These are phyloP conservation scores for Paraphoma chrysanthemicola DNA, from an alignment of 2,329 filamentous ascomycete species.

Conservation along the genomic window DNA sequence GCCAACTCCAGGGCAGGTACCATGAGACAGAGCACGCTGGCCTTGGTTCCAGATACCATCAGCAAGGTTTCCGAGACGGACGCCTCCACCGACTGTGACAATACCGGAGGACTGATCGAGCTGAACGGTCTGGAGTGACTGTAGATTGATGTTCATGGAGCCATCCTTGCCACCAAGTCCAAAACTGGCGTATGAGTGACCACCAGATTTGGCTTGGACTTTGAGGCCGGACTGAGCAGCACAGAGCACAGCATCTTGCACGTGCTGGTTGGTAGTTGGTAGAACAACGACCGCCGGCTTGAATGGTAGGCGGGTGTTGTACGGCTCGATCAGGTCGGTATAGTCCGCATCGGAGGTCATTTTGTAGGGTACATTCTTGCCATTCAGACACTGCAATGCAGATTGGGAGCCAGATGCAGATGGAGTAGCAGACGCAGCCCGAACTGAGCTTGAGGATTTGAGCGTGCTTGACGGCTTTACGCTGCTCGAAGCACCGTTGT, in stretches of 20 bases:
- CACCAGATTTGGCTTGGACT: conserved; percentile 69
- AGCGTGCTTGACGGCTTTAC: conserved; percentile 14
- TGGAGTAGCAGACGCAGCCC: conserved; percentile 15
- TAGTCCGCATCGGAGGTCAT: conserved; percentile 35
- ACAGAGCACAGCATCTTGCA: conserved; percentile 65
- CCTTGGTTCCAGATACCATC: conserved; percentile 44
- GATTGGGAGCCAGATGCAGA: conserved; percentile 15
- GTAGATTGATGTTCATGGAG: conserved; percentile 57
- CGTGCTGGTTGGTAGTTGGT: conserved; percentile 60
- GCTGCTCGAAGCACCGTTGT: conserved; percentile 15
- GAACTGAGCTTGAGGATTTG: conserved; percentile 9
- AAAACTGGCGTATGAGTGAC: conserved; percentile 67
- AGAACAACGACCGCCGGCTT: conserved; percentile 64
- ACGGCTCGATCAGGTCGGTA: conserved; percentile 40
- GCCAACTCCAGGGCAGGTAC: conserved; percentile 59
- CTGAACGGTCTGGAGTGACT: conserved; percentile 53
- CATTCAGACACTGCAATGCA: conserved; percentile 38
- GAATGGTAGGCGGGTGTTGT: conserved; percentile 45
- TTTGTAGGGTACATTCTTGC: conserved; percentile 43
- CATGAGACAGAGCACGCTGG: conserved; percentile 55
- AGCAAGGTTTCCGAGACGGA: conserved; percentile 54
- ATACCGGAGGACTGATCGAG: conserved; percentile 51
- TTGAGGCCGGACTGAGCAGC: conserved; percentile 58
- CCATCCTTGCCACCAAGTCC: conserved; percentile 59
- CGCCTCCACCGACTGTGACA: conserved; percentile 57